phyloP scores from a whole-genome alignment of 768 basidiomycete species.

The Collybiopsis luxurians region DNA sequence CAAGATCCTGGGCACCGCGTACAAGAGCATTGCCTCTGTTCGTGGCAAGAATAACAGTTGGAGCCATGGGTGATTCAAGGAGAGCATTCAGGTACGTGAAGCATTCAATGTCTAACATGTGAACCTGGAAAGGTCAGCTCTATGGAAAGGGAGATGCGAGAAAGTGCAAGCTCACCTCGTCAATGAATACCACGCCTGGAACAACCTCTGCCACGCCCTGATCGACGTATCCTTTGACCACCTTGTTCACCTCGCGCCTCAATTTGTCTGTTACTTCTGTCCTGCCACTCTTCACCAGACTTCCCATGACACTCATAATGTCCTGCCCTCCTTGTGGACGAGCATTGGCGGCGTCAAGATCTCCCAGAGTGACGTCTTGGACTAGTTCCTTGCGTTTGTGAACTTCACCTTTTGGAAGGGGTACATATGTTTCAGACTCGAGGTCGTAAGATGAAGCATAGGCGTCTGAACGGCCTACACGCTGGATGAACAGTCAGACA shows the following conservation, averaged over 20 bases:
- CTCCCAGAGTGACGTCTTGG: constrained; percentile 92
- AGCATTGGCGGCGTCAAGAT: constrained; percentile 95
- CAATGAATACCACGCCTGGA: constrained; percentile 97
- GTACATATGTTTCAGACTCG: constrained; percentile 98
- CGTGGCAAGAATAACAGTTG: constrained; percentile 95
- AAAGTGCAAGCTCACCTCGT: constrained; percentile 65
- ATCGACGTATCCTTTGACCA: constrained; percentile 96
- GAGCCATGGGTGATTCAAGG: constrained; percentile 94
- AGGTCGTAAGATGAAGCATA: constrained; percentile 97
- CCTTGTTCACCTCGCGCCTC: constrained; percentile 92
- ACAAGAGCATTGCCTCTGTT: constrained; percentile 93
- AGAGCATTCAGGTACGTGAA: constrained; percentile 98
- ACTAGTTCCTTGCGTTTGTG: constrained; percentile 96
- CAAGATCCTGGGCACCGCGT: constrained; percentile 88
- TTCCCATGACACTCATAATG: constrained; percentile 97
- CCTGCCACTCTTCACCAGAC: constrained; percentile 84
- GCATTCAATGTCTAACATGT: constrained; percentile 99
- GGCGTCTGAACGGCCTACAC: constrained; percentile 95
- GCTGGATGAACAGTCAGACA: constrained; percentile 39
- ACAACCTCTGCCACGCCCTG: constrained; percentile 98
- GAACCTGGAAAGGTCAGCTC: constrained; percentile 57
- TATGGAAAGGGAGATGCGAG: constrained; percentile 2
- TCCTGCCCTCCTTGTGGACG: constrained; percentile 96
- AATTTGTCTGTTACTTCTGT: constrained; percentile 98
- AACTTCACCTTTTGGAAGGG: constrained; percentile 94